Evolutionary conservation across 176 grass and related monocot species (phyloP), one percentile per base, ranked within the genome.

Genomic region (Oryza glumipatula): DNA sequence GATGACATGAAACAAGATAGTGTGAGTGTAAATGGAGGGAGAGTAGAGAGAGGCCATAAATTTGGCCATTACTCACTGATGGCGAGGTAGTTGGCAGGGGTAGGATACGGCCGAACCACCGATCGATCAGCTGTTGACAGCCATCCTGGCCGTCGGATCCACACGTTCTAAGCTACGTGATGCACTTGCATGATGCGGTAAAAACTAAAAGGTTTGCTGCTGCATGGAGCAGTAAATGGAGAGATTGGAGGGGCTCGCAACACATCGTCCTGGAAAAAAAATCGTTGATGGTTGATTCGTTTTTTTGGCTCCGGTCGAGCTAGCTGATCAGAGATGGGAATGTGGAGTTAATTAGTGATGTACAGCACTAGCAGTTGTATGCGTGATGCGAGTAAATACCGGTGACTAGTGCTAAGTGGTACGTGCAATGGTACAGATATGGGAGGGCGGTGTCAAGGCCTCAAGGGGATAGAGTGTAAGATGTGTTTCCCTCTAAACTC

Each of bases 31-130:
- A 63, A 63, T 63, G 58, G 58, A 63, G 58, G 9, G 58, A 63
- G 58, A 32, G 30, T 32, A 32, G 10, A 63, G 58, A 22, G 58
- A 10, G 19, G 58, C 58, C 58, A 63, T 63, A 63, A 63, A 63
- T 63, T 63, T 63, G 58, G 58, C 58, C 58, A 63, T 63, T 63
- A 63, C 58, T 63, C 58, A n/a, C 58, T 63, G 58, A 63, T 63
- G 58, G 58, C n/a, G 19, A 63, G 58, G 58, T 63, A 8, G 58
- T 63, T 63, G 58, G 58, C 58, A 63, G 58, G 58, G 21, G 58
- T 63, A 23, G 58, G 58, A 63, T 23, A 63, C 58, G 21, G 58
- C 19, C 58, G 58, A 23, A 9, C 6, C 14, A 5, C 49, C 41
- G 41, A 19, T 16, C 17, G 52, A 56, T 56, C 52, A 16, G 16